Percentiles rank a stretch among this genome's conserved stretches.
phyloP scores from a whole-genome alignment of 1,284 basidiomycete species.

The Pyrrhoderma noxium region DNA sequence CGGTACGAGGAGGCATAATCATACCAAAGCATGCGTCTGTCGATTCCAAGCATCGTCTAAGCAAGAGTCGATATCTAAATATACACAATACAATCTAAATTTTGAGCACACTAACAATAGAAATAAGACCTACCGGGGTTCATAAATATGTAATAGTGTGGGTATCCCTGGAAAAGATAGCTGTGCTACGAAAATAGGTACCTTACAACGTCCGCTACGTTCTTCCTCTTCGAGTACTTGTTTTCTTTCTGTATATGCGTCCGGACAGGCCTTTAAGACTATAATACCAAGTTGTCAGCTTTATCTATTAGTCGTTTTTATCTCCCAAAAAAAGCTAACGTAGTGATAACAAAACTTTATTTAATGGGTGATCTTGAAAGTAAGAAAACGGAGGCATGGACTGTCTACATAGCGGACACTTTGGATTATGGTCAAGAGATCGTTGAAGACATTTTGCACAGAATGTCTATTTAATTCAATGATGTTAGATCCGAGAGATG shows the following conservation, averaged over 20 bases:
- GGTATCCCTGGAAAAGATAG: constrained; percentile 88
- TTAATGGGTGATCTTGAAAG: constrained; percentile 72
- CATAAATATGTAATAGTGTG: constrained; percentile 86
- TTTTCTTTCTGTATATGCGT: constrained; percentile 47
- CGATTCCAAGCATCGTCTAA: constrained; percentile 80
- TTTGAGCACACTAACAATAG: not conserved
- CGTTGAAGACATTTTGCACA: constrained; percentile 85
- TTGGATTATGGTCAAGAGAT: constrained; percentile 75
- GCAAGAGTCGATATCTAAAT: constrained; percentile 77
- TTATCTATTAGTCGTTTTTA: not conserved
- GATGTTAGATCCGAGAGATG: constrained; percentile 1
- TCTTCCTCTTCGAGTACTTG: constrained; percentile 65
- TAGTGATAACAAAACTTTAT: constrained; percentile 62
- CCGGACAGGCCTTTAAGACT: constrained; percentile 63
- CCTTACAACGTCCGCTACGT: constrained; percentile 70
- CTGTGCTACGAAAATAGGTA: constrained; percentile 87
- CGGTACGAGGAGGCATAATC: constrained; percentile 60
- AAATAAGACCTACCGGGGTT: constrained; percentile 51
- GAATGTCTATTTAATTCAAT: constrained; percentile 60
- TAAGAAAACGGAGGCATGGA: constrained; percentile 70
- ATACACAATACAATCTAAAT: not conserved
- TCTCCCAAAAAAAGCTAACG: constrained; percentile 39
- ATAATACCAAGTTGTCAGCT: not conserved
- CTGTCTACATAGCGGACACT: constrained; percentile 83
- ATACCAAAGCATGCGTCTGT: constrained; percentile 80